Percentiles rank a stretch among this genome's conserved stretches.
Evolutionary conservation across 768 basidiomycete genomes (phyloP).

Genomic region (Cystofilobasidium capitatum): DNA sequence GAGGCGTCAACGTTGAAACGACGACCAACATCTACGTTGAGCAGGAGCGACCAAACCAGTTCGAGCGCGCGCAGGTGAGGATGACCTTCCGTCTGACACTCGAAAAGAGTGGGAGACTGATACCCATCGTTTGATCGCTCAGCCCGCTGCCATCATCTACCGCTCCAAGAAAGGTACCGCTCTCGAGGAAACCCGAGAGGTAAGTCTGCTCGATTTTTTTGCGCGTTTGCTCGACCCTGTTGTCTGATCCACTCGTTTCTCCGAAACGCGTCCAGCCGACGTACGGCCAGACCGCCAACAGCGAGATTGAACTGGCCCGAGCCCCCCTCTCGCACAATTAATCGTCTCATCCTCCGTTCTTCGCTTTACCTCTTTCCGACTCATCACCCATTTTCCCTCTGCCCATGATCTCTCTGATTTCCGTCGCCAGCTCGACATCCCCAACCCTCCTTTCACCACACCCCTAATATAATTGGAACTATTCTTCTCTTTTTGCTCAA

Average conservation of each 20-base stretch:
- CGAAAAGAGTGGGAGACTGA: background rate
- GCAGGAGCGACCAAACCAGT: background rate
- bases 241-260: background rate
- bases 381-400: too few species aligned
- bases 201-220: background rate
- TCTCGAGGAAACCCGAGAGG: background rate
- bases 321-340: background rate
- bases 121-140: background rate
- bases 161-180: background rate
- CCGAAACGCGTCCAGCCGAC: background rate
- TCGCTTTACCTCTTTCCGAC: too few species aligned
- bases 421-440: too few species aligned
- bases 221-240: background rate
- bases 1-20: background rate
- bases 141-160: slow-evolving; percentile 4
- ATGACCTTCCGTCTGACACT: background rate
- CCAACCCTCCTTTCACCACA: too few species aligned
- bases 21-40: background rate
- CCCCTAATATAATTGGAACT: too few species aligned
- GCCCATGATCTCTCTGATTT: too few species aligned
- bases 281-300: background rate
- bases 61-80: background rate
- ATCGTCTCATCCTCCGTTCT: too few species aligned
- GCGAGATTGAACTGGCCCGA: background rate
- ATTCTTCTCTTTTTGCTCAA: too few species aligned